These are phyloP conservation scores for Scheffersomyces stambukii DNA, from an alignment of 1,139 yeast genomes.

Conservation along the genomic window DNA sequence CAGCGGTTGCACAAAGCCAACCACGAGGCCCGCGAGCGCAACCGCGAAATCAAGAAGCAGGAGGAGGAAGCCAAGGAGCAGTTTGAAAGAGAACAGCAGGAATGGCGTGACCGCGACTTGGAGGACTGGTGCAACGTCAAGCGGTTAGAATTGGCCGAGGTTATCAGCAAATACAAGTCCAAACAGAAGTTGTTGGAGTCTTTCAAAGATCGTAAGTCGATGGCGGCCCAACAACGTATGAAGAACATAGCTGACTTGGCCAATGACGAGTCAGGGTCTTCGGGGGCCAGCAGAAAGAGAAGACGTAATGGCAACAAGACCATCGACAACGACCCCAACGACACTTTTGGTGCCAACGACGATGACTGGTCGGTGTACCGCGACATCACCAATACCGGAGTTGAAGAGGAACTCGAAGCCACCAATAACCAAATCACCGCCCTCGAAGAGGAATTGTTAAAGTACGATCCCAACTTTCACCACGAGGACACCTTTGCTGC, in stretches of 20 bases:
- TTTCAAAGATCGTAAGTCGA: conserved; percentile 81
- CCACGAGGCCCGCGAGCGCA: conserved; percentile 81
- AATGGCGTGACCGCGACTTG: conserved; percentile 74
- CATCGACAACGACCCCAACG: conserved; percentile 88
- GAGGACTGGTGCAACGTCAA: conserved; percentile 77
- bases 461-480: conserved; percentile 79
- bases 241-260: conserved; percentile 86
- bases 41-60: conserved; percentile 65
- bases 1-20: conserved; percentile 82
- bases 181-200: conserved; percentile 70
- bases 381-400: conserved; percentile 71
- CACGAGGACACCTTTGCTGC: conserved; percentile 79
- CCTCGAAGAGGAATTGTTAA: conserved; percentile 71
- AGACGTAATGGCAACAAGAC: conserved; percentile 56
- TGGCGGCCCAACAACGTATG: conserved; percentile 92
- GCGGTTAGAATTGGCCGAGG: conserved; percentile 53
- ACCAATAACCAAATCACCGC: conserved; percentile 57
- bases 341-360: conserved; percentile 93
- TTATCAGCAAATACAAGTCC: conserved; percentile 60
- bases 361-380: conserved; percentile 94
- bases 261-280: conserved; percentile 53
- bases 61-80: conserved; percentile 53
- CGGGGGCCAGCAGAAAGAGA: conserved; percentile 40
- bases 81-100: conserved; percentile 56
- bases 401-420: conserved; percentile 70